Evolutionary conservation across 805 yeast species (phyloP), one percentile per base, ranked within the genome.

Genomic region (Candida jianshihensis): DNA sequence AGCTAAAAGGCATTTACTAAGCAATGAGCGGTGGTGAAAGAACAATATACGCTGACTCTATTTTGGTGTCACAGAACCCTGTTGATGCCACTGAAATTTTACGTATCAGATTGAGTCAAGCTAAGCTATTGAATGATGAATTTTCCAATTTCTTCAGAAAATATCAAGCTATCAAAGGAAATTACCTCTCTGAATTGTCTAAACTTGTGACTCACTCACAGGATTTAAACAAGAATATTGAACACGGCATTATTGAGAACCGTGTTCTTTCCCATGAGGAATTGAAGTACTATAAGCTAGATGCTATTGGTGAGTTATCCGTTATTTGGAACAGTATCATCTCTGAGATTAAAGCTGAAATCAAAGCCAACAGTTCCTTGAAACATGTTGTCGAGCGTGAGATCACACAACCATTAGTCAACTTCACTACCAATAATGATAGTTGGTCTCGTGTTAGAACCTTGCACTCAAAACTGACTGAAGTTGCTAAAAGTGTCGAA

Each of bases 81-180:
- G 61, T 63, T 19, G 78, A 72, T 46, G 78, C 84, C 16, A 69
- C 76, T 42, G 82, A 75, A 48, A 64, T 74, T 22, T 64, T 81
- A 20, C 63, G 76, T 34, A 68, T 78, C 35, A 70, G 88, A 42
- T 62, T 75, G 27, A 60, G 68, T 24, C 74, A 71, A 46, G 75
- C 78, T 31, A 70, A 71, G 47, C 49, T 66, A 31, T 60, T 78
- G 34, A 81, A 81, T 49, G 72, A 71, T 39, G 78, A 74, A 34
- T 66, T 84, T 43, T 76, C 83, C 26, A 68, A 65, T 29, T 72
- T 85, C 68, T 65, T 83, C 38, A 68, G 72, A 27, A 76, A 71
- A 20, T 53, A 53, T 39, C 43, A 53, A 26, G 33, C 40, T 14
- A 48, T 53, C 31, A 52, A 52, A 36, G 39, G 51, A 1, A 37